These are phyloP conservation scores for Penicillium expansum DNA, from an alignment of 2,329 filamentous ascomycete genomes.

Conservation along the genomic window DNA sequence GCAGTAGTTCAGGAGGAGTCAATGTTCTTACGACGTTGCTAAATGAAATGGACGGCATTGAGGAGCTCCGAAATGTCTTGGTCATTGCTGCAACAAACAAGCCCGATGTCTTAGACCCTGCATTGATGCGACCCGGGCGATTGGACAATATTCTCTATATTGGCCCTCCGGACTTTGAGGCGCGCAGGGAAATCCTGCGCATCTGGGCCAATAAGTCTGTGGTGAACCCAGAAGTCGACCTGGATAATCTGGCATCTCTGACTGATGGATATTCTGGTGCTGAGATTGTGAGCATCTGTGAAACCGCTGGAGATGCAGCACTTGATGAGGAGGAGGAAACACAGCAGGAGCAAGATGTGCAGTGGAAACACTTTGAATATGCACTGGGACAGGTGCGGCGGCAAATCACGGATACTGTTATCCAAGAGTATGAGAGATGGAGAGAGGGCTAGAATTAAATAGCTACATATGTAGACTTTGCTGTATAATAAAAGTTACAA, in stretches of 20 bases:
- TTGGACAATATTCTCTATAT: slow-evolving; percentile 86
- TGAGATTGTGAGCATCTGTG: slow-evolving; percentile 66
- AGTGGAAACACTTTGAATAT: slow-evolving; percentile 44
- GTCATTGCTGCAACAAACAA: slow-evolving; percentile 90
- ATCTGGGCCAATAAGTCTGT: slow-evolving; percentile 64
- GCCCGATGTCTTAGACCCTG: slow-evolving; percentile 80
- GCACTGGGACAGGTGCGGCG: slow-evolving; percentile 50
- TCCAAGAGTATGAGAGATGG: slow-evolving; percentile 60
- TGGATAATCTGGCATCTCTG: slow-evolving; percentile 58
- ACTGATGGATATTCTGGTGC: slow-evolving; percentile 83
- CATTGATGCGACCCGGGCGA: slow-evolving; percentile 78
- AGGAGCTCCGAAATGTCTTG: slow-evolving; percentile 75
- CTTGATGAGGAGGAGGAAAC: slow-evolving; percentile 52
- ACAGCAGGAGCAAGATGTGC: slow-evolving; percentile 38
- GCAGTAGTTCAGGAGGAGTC: slow-evolving; percentile 53
- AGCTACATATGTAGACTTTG: background rate
- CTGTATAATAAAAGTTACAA: background rate
- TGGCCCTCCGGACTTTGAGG: slow-evolving; percentile 70
- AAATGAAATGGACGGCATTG: slow-evolving; percentile 95
- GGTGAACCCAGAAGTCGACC: slow-evolving; percentile 62
- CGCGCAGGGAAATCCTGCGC: slow-evolving; percentile 71
- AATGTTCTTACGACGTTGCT: slow-evolving; percentile 87
- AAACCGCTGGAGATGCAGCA: slow-evolving; percentile 51
- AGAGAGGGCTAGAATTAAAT: slow-evolving; percentile 20
- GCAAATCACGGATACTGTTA: slow-evolving; percentile 60